A percentile compares a stretch with the other conserved stretches of the same genome.
Evolutionary conservation across 176 grass and related monocot genomes (phyloP).

Genomic region (Cymbopogon citratus): DNA sequence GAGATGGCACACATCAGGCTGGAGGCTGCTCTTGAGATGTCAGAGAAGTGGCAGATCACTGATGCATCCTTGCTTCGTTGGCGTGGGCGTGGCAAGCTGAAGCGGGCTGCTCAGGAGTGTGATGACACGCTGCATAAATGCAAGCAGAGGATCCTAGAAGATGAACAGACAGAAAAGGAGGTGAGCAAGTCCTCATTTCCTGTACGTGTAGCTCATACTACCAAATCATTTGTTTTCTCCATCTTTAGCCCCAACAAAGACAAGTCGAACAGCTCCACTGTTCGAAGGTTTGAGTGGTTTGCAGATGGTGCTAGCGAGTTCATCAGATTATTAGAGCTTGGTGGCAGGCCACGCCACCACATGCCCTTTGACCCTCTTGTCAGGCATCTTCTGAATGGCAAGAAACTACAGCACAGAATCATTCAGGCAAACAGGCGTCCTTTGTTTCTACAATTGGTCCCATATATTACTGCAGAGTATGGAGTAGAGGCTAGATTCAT

Average conservation of each 20-base stretch:
- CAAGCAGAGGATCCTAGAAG: background rate
- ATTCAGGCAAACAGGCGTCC: background rate
- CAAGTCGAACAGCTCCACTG: background rate
- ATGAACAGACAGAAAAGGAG: background rate
- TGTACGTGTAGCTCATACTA: background rate
- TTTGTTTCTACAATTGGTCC: background rate
- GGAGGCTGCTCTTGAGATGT: background rate
- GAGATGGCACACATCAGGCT: constrained; percentile 21
- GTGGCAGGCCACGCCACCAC: background rate
- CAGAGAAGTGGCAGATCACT: background rate
- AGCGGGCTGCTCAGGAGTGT: constrained; percentile 1
- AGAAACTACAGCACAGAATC: background rate
- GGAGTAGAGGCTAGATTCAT: background rate
- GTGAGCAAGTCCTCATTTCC: background rate
- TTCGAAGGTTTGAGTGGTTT: constrained; percentile 2
- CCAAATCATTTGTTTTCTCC: background rate
- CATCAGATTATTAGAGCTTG: background rate
- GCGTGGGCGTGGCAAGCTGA: background rate
- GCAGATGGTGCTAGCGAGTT: constrained; percentile 6
- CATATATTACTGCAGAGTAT: background rate
- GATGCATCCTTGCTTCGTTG: background rate
- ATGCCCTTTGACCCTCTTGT: background rate
- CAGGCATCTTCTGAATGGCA: background rate
- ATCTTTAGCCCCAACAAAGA: background rate
- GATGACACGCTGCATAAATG: background rate